Evolutionary conservation across 306 rosid species (phyloP).

Genomic region (Cucurbita maxima): DNA sequence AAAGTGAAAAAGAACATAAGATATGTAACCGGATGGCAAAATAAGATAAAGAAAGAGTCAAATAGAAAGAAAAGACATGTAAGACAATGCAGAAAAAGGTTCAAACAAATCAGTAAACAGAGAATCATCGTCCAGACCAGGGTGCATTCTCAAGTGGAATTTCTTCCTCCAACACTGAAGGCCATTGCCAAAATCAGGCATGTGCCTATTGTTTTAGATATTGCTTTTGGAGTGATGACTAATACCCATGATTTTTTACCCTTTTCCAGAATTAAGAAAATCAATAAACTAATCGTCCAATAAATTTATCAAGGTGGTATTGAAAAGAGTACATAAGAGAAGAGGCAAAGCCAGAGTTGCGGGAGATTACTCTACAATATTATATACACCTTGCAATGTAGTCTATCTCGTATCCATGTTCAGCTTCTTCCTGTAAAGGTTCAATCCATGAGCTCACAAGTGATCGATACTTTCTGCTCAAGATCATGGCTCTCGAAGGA

Average conservation of each 20-base stretch:
- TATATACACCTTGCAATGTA: slow-evolving; percentile 62
- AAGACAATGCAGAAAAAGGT: not conserved
- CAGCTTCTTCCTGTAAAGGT: slow-evolving; percentile 96
- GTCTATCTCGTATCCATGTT: slow-evolving; percentile 92
- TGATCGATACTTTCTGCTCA: slow-evolving; percentile 88
- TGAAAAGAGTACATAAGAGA: not conserved
- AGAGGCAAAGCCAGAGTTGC: not conserved
- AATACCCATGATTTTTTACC: not conserved
- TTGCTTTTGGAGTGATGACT: not conserved
- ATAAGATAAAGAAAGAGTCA: not conserved
- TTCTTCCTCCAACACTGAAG: not conserved
- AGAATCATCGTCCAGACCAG: not conserved
- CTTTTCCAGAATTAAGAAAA: not conserved
- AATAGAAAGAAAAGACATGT: not conserved
- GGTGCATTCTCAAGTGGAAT: not conserved
- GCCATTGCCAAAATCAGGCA: not conserved
- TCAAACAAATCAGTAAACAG: not conserved
- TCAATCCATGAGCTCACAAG: slow-evolving; percentile 97
- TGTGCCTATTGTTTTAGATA: not conserved
- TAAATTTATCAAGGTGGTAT: not conserved
- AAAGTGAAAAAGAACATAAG: not conserved
- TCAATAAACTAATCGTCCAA: not conserved
- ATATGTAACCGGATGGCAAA: not conserved
- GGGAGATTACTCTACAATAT: not conserved
- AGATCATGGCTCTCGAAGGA: slow-evolving; percentile 87